phyloP scores from a whole-genome alignment of 2,329 filamentous ascomycete genomes.

The Aspergillus amoenus region DNA sequence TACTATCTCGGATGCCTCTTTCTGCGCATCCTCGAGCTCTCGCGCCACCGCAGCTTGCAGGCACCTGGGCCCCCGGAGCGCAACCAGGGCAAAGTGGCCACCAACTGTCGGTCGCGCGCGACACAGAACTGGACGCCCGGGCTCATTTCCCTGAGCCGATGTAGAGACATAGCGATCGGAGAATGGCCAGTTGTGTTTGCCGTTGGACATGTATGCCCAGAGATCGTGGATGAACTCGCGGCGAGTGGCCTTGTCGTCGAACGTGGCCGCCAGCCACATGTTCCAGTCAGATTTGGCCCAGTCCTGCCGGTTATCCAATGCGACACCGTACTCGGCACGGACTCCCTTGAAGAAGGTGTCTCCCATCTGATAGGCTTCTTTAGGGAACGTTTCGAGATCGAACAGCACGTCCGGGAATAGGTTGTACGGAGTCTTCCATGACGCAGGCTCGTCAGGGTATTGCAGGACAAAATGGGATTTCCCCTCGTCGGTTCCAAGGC shows the following conservation, averaged over 20 bases:
- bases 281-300: slow-evolving; percentile 49
- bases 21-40: neutral
- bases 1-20: slow-evolving; percentile 6
- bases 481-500: slow-evolving; percentile 34
- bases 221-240: slow-evolving; percentile 41
- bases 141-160: slow-evolving; percentile 28
- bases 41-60: slow-evolving; percentile 19
- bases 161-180: slow-evolving; percentile 43
- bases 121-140: slow-evolving; percentile 35
- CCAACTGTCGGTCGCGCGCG: slow-evolving; percentile 44
- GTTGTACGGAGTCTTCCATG: slow-evolving; percentile 44
- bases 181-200: slow-evolving; percentile 46
- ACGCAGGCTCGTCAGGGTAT: slow-evolving; percentile 33
- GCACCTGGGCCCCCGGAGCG: slow-evolving; percentile 32
- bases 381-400: slow-evolving; percentile 38
- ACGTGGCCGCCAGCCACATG: slow-evolving; percentile 42
- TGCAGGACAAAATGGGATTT: slow-evolving; percentile 43
- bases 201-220: slow-evolving; percentile 44
- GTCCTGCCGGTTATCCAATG: slow-evolving; percentile 40
- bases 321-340: slow-evolving; percentile 37
- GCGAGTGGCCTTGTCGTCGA: slow-evolving; percentile 29
- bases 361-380: slow-evolving; percentile 36
- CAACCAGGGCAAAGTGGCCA: slow-evolving; percentile 44
- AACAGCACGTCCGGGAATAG: slow-evolving; percentile 44
- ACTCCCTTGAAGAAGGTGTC: slow-evolving; percentile 38